Conservation (phyloP, 2,329 filamentous ascomycete genomes). For the Rhinocladiella similis region DNA sequence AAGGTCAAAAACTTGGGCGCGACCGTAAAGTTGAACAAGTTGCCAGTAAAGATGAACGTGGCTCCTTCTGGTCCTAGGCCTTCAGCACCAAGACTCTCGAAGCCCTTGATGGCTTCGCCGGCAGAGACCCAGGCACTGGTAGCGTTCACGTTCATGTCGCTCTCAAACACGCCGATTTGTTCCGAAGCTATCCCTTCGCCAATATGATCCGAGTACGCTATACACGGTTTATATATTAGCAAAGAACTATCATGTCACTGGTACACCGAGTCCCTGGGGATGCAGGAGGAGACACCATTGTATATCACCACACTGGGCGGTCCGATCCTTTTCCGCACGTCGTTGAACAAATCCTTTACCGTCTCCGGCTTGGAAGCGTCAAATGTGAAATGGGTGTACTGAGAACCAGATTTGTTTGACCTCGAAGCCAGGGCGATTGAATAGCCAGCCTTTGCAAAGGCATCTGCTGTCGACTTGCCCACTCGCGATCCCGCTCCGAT, state of each 20-base stretch:
- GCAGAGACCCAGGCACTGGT: neutral
- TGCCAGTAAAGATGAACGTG: constrained; percentile 49
- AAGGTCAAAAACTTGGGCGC: constrained; percentile 32
- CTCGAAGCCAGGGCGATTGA: constrained; percentile 1
- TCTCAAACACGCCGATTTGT: neutral
- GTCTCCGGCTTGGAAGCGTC: neutral
- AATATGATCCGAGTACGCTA: neutral
- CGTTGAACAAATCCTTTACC: neutral
- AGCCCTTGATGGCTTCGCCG: constrained; percentile 31
- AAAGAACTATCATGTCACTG: neutral
- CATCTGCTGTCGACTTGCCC: neutral
- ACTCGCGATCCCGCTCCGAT: constrained; percentile 1
- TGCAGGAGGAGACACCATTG: neutral
- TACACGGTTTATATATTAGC: neutral
- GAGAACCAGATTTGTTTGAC: neutral
- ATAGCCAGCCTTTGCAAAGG: neutral
- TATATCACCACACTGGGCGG: constrained; percentile 4
- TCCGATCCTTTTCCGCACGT: neutral
- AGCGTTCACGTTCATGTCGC: constrained; percentile 2
- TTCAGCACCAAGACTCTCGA: constrained; percentile 33
- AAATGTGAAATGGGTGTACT: neutral
- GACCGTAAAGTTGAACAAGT: constrained; percentile 37
- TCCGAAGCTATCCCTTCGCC: no score
- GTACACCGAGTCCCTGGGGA: neutral
- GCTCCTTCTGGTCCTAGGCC: constrained; percentile 6